Evolutionary conservation across 805 yeast genomes (phyloP), one percentile per base, ranked within the genome.

Genomic region (Starmerella stigmatis): DNA sequence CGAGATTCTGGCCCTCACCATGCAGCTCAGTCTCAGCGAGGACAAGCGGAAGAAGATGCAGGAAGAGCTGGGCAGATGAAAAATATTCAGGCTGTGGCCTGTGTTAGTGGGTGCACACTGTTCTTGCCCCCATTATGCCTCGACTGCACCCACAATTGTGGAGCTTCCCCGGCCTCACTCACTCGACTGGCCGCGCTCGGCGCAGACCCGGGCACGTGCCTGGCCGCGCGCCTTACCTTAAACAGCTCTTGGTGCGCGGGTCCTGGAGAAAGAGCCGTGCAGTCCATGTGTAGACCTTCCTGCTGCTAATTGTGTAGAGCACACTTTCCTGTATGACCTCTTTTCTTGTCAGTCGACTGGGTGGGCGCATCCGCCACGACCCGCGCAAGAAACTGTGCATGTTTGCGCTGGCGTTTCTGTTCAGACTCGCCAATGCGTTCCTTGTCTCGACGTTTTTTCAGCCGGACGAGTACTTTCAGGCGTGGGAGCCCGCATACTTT

Each of bases 381-480:
- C 5, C 30, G 30, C n/a, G 30, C 9, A 23, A 23, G 29, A 15
- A 25, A 9, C 7, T 22, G 9, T 5, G n/a, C 40, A 8, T 36
- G 21, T 25, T 36, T 13, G 15, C 12, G 5, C 40, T 36, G 28
- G 25, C 30, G 10, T 15, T 53, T 10, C 34, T 33, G 15, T 49
- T 54, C 22, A 63, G 94, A 31, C 50, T 79, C 9, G 26, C 74
- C 55, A 86, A 86, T 61, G 75, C 94, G 0, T 58, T 82, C 20
- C 60, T 78, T 1, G 73, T 76, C 5, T 60, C 60, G 45, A 86
- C 97, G 0, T 92, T 77, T 59, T 92, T 92, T 64, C 99, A 92
- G 61, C 89, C 98, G 0, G 99, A 92, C 62, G 99, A 92, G 63
- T 92, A 72, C 64, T 92, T 80, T 78, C 99, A 92, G 63, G 70